Conservation (phyloP, 1,284 basidiomycete species). For the Tilletiaria anomala region DNA sequence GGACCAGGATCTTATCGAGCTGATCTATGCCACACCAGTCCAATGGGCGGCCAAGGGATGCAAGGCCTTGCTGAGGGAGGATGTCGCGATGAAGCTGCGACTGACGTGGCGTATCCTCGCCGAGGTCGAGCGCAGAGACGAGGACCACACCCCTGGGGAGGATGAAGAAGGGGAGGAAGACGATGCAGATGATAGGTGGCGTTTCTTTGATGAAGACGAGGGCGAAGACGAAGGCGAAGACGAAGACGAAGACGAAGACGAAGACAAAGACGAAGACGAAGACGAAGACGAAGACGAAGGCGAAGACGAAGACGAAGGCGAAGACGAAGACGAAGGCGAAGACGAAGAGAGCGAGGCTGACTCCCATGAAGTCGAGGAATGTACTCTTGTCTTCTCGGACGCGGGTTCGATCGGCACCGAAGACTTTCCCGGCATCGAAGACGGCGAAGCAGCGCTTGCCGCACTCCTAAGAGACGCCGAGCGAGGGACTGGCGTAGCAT, state of each 20-base stretch:
- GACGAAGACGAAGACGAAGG: constrained; percentile 17
- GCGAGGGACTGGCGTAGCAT: constrained; percentile 3
- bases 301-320: constrained; percentile 6
- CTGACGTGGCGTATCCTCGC: too few relatives aligned
- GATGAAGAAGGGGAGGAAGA: too few relatives aligned
- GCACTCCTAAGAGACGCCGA: too few relatives aligned
- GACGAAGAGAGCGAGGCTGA: not conserved
- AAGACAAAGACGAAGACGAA: constrained; percentile 1
- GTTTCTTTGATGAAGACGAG: not conserved
- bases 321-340: constrained; percentile 1
- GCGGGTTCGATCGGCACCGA: not conserved
- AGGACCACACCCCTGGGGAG: too few relatives aligned
- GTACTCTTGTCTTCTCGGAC: not conserved
- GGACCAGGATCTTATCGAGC: not conserved
- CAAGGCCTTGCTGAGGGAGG: too few relatives aligned
- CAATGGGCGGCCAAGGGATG: not conserved
- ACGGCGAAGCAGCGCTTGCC: too few relatives aligned
- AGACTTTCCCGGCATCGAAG: constrained; percentile 9
- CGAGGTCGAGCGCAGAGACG: not conserved
- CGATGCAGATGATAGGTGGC: too few relatives aligned
- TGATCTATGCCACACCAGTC: not conserved
- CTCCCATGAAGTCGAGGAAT: not conserved
- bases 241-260: not conserved
- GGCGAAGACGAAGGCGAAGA: not conserved
- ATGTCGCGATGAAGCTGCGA: too few relatives aligned